Evolutionary conservation across 2,329 filamentous ascomycete genomes (phyloP).

Genomic region (Acephala macrosclerotiorum): DNA sequence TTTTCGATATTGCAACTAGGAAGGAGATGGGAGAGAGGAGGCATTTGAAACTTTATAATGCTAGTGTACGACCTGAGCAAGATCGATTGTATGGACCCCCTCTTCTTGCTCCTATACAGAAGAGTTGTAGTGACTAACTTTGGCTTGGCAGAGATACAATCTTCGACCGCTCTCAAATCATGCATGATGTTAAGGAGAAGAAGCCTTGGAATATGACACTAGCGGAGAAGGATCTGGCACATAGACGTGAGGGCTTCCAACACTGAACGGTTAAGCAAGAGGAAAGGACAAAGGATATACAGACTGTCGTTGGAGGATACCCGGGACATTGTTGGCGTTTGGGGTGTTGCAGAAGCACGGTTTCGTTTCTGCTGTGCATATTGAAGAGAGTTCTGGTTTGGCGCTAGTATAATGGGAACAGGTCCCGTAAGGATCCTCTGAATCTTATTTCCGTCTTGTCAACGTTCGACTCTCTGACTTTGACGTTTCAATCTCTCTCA

Average conservation of each 20-base stretch:
- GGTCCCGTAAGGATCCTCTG: too few species aligned
- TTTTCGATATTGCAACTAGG: background rate
- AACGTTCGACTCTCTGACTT: too few species aligned
- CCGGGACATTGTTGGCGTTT: background rate
- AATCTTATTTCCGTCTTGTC: too few species aligned
- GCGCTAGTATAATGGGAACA: too few species aligned
- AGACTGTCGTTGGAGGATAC: background rate
- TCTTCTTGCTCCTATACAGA: background rate
- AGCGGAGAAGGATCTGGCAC: background rate
- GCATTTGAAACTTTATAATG: background rate
- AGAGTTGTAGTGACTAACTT: background rate
- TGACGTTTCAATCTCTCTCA: too few species aligned
- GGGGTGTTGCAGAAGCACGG: background rate
- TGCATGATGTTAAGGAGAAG: background rate
- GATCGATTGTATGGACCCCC: background rate
- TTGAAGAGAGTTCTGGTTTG: too few species aligned
- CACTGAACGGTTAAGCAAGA: background rate
- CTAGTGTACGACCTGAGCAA: background rate
- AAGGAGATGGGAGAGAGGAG: background rate
- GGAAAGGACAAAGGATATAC: background rate
- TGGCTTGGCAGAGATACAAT: background rate
- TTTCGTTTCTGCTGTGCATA: too few species aligned
- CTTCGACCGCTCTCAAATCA: background rate
- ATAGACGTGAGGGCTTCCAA: background rate
- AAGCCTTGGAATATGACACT: constrained; percentile 5